Evolutionary conservation across 1,139 yeast genomes (phyloP), one percentile per base, ranked within the genome.

Genomic region (Nakaseomyces sp.): DNA sequence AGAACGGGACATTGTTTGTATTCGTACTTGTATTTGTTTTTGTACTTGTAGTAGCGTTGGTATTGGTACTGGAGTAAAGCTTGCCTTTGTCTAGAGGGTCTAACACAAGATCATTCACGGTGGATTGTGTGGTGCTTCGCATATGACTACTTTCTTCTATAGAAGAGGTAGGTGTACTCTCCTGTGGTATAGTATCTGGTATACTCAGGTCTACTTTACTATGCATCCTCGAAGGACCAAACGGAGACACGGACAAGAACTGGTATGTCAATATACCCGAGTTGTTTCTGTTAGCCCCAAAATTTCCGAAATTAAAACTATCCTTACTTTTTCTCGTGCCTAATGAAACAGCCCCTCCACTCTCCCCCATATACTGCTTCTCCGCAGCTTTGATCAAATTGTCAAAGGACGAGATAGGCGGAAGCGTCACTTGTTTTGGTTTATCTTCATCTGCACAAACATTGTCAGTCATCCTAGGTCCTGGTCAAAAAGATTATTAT

Each of bases 371-470:
- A 22, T 35, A 35, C 28, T 35, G 26, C 28, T 15, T 45, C 28
- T 50, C 52, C 4, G 56, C 58, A 19, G 56, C 56, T 37, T 48
- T 45, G 9, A 56, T 47, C 28, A 56, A 36, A 38, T 46, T 50
- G 37, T 56, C 59, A 39, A 56, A 56, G 3, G 60, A 55, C 6
- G 59, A 55, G 12, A 55, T 55, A n/a, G 59, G 59, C 16, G 57
- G 58, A 35, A 56, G 43, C 13, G 50, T 43, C 24, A 53, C 33
- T 19, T 24, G 42, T 13, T 32, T 32, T 17, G 32, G 32, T 29
- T 33, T 36, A 5, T 32, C 36, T 15, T 32, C 36, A 10, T 19
- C 36, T 17, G 20, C 24, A n/a, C 36, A 32, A 4, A 32, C 36
- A 32, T 32, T 32, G 18, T 32, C 36, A 17, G 24, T 12, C 36